Percentiles rank a stretch among this genome's conserved stretches.
Conservation (phyloP, 2,329 filamentous ascomycete genomes). For the Claviceps humidiphila region DNA sequence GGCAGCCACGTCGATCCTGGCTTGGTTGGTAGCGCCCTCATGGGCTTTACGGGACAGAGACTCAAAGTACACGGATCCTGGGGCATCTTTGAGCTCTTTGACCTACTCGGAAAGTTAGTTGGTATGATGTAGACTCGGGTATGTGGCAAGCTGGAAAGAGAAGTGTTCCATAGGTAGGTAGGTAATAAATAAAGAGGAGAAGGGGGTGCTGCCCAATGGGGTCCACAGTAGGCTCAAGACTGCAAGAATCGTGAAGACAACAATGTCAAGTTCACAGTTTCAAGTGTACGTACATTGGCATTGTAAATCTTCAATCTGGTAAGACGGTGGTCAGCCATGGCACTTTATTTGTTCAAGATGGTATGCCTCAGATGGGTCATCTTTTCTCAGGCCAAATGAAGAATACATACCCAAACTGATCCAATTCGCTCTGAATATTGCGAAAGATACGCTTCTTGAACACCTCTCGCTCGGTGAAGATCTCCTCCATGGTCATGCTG, state of each 20-base stretch:
- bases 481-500: slow-evolving; percentile 87
- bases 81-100: slow-evolving; percentile 76
- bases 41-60: slow-evolving; percentile 73
- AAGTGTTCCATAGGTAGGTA: too few species aligned
- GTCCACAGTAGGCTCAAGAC: neutral
- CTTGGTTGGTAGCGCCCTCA: slow-evolving; percentile 73
- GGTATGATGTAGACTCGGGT: neutral
- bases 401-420: slow-evolving; percentile 42
- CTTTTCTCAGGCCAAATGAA: neutral
- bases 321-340: neutral
- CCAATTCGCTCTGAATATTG: slow-evolving; percentile 67
- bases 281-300: slow-evolving; percentile 33
- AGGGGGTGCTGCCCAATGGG: neutral
- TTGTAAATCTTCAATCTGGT: slow-evolving; percentile 52
- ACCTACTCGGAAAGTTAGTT: slow-evolving; percentile 20
- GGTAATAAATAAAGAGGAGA: too few species aligned
- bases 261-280: too few species aligned
- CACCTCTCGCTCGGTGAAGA: slow-evolving; percentile 63
- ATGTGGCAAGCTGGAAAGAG: slow-evolving; percentile 15
- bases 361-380: too few species aligned
- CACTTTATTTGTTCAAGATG: too few species aligned
- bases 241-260: slow-evolving; percentile 16
- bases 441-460: slow-evolving; percentile 65
- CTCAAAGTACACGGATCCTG: slow-evolving; percentile 69
- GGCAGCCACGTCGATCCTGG: slow-evolving; percentile 52